Percentiles rank a stretch among this genome's conserved stretches.
Conservation (phyloP, 1,284 basidiomycete species). For the Ustilago cynodontis region DNA sequence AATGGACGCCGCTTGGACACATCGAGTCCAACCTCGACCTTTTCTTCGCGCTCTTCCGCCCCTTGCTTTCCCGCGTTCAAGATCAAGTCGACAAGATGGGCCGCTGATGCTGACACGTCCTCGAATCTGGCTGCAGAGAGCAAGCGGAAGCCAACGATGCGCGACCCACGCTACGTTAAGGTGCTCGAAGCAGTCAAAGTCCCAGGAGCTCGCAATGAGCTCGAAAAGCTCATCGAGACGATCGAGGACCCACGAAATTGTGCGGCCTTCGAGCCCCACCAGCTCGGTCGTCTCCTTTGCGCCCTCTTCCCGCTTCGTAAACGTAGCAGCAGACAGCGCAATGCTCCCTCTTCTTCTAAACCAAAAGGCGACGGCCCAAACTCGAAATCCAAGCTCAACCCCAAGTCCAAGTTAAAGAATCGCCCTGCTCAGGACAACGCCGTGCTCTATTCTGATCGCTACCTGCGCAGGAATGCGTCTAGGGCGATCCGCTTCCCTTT, state of each 20-base stretch:
- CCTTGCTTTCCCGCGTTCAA: not conserved
- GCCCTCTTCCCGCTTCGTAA: not conserved
- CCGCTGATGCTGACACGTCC: not conserved
- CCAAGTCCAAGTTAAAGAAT: not conserved
- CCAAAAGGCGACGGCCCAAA: not conserved
- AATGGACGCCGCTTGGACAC: too few species aligned
- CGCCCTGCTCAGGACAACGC: not conserved
- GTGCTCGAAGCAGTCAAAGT: not conserved
- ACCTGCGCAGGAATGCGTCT: not conserved
- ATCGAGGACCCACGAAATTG: not conserved
- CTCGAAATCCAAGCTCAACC: not conserved
- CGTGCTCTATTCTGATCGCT: not conserved
- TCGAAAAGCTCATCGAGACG: not conserved
- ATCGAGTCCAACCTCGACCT: too few species aligned
- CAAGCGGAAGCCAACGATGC: not conserved
- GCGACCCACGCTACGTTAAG: not conserved
- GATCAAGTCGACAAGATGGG: not conserved
- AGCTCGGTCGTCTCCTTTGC: conserved; percentile 6
- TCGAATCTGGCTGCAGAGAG: not conserved
- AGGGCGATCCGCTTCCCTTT: not conserved
- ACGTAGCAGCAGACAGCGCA: not conserved
- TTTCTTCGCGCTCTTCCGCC: not conserved
- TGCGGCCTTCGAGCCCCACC: not conserved
- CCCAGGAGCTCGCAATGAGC: not conserved
- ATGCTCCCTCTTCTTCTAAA: not conserved